Percentiles rank a stretch among this genome's conserved stretches.
Conservation (phyloP, 805 yeast species). For the Kuraishia ogatae region DNA sequence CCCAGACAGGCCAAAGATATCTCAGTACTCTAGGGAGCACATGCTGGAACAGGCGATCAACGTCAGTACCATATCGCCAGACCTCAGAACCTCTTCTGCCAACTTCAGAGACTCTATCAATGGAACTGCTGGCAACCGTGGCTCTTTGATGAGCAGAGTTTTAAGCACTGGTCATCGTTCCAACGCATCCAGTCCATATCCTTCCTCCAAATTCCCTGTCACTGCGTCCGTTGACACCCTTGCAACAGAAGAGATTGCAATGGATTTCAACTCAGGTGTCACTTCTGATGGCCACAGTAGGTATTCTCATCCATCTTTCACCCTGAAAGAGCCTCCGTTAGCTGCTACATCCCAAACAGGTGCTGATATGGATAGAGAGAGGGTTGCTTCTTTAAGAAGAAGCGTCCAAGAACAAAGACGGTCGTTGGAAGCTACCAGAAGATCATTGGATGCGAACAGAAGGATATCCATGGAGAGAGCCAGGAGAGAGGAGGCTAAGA, state of each 20-base stretch:
- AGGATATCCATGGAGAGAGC: conserved; percentile 8
- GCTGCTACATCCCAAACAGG: conserved; percentile 6
- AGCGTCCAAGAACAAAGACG: conserved; percentile 8
- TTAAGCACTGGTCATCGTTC: conserved; percentile 17
- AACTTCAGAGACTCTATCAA: conserved; percentile 24
- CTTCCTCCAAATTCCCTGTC: conserved; percentile 23
- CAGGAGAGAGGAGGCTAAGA: conserved; percentile 5
- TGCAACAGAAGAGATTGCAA: conserved; percentile 42
- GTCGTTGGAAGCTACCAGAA: conserved; percentile 10
- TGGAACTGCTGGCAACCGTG: conserved; percentile 26
- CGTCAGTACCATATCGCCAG: conserved; percentile 7
- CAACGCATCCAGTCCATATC: conserved; percentile 9
- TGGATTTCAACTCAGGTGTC: conserved; percentile 24
- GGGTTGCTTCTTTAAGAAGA: conserved; percentile 10
- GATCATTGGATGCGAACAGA: conserved; percentile 13
- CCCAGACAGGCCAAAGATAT: conserved; percentile 49
- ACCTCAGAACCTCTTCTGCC: conserved; percentile 8
- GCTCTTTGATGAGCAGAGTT: conserved; percentile 29
- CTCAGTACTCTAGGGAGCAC: conserved; percentile 30
- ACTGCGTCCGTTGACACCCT: conserved; percentile 26
- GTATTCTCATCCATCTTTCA: conserved; percentile 24
- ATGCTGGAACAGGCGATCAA: conserved; percentile 14
- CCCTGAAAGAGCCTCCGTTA: conserved; percentile 10
- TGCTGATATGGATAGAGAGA: conserved; percentile 13
- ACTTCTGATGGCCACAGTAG: neutral